Conservation (phyloP, 495 filamentous ascomycete genomes). For the Hypomontagnella monticulosa region DNA sequence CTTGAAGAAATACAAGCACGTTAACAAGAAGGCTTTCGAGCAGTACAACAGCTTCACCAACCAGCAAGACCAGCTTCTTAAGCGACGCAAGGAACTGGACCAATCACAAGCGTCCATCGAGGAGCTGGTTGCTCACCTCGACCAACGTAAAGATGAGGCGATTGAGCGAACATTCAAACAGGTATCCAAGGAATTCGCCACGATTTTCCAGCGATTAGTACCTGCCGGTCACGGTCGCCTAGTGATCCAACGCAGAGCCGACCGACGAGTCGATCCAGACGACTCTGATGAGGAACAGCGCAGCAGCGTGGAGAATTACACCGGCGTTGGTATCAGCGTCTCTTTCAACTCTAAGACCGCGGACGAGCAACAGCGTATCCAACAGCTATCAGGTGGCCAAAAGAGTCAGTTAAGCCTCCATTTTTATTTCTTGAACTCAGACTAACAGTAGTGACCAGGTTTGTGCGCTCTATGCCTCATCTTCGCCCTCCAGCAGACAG, state of each 20-base stretch:
- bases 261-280: constrained; percentile 69
- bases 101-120: constrained; percentile 84
- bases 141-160: constrained; percentile 93
- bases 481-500: constrained; percentile 98
- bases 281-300: constrained; percentile 74
- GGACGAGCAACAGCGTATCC: constrained; percentile 97
- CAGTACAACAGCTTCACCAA: constrained; percentile 97
- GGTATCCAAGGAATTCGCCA: constrained; percentile 89
- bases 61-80: constrained; percentile 83
- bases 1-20: constrained; percentile 94
- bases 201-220: constrained; percentile 93
- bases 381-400: constrained; percentile 95
- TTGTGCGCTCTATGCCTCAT: constrained; percentile 94
- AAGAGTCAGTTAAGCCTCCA: constrained; percentile 73
- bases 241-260: constrained; percentile 91
- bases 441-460: constrained; percentile 62
- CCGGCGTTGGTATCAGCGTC: constrained; percentile 96
- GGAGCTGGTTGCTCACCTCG: constrained; percentile 88
- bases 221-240: constrained; percentile 91
- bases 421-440: not conserved
- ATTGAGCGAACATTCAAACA: constrained; percentile 99
- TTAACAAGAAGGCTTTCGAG: constrained; percentile 99
- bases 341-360: constrained; percentile 96
- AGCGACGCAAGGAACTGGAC: constrained; percentile 85
- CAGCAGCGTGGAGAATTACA: constrained; percentile 92